Conservation (phyloP, 2,329 filamentous ascomycete genomes). For the Fusarium oligoseptatum region DNA sequence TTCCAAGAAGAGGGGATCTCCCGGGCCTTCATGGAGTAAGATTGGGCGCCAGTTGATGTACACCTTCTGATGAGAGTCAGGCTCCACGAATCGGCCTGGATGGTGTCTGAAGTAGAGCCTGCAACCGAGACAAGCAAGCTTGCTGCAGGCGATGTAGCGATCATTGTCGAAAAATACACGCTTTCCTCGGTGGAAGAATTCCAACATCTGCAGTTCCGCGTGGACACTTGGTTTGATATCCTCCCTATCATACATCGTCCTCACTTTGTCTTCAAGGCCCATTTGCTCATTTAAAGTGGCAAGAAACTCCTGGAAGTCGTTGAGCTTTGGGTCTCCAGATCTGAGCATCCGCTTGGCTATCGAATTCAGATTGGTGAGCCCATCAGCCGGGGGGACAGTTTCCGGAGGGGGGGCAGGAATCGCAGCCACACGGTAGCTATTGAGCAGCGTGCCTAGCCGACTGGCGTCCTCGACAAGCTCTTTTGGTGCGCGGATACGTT, state of each 20-base stretch:
- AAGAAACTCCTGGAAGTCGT: constrained; percentile 12
- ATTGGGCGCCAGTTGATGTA: constrained; percentile 57
- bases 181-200: constrained; percentile 56
- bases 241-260: constrained; percentile 16
- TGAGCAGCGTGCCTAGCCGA: constrained; percentile 50
- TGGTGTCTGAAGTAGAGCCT: constrained; percentile 59
- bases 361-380: constrained; percentile 40
- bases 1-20: constrained; percentile 20
- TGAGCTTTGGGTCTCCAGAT: constrained; percentile 10
- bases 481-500: constrained; percentile 55
- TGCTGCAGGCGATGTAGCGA: constrained; percentile 64
- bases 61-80: constrained; percentile 55
- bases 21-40: constrained; percentile 9
- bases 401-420: too few relatives aligned
- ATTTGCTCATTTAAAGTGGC: constrained; percentile 6
- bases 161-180: constrained; percentile 56
- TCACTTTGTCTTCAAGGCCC: constrained; percentile 13
- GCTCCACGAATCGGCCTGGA: constrained; percentile 49
- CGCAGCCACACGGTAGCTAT: constrained; percentile 6
- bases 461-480: constrained; percentile 53
- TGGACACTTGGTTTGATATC: constrained; percentile 44
- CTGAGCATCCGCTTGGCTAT: constrained; percentile 52
- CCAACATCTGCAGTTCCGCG: constrained; percentile 52
- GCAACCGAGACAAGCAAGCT: constrained; percentile 65
- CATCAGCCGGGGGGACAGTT: too few relatives aligned